A percentile compares a stretch with the other conserved stretches of the same genome.
phyloP scores from a whole-genome alignment of 139 green algal genomes.

The Asterochloris sp. region DNA sequence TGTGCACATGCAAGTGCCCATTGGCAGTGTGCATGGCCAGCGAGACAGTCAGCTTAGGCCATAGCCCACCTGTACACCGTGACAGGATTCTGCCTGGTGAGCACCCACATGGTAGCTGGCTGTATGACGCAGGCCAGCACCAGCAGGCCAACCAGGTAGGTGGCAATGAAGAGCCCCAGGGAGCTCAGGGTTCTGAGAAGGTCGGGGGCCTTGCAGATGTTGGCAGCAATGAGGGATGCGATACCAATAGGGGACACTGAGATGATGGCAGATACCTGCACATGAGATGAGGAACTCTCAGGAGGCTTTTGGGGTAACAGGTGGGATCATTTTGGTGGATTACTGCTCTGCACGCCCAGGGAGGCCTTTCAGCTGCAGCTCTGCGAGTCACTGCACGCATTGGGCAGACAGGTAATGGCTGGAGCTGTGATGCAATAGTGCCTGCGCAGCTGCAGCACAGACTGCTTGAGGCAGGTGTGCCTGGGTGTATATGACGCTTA shows the following conservation, averaged over 20 bases:
- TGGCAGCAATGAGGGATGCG: constrained; percentile 40
- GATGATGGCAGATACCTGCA: constrained; percentile 36
- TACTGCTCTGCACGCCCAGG: too few species aligned
- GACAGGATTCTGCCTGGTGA: constrained; percentile 32
- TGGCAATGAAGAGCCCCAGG: constrained; percentile 42
- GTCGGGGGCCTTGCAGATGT: constrained; percentile 35
- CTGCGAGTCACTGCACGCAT: too few species aligned
- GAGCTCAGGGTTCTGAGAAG: constrained; percentile 26
- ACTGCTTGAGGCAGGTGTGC: too few species aligned
- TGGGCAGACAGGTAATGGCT: too few species aligned
- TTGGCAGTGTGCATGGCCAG: not conserved
- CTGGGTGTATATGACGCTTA: too few species aligned
- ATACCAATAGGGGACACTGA: constrained; percentile 47
- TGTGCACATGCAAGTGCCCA: too few species aligned
- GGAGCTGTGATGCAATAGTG: too few species aligned
- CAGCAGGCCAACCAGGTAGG: constrained; percentile 36
- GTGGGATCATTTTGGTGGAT: too few species aligned
- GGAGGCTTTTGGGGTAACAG: too few species aligned
- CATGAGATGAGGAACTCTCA: too few species aligned
- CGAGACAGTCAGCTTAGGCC: not conserved
- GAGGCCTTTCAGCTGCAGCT: too few species aligned
- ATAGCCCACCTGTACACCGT: constrained; percentile 2
- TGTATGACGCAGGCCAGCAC: constrained; percentile 34
- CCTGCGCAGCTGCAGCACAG: too few species aligned
- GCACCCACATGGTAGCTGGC: constrained; percentile 26